phyloP scores from a whole-genome alignment of 805 yeast species.

The Candida wancherniae region DNA sequence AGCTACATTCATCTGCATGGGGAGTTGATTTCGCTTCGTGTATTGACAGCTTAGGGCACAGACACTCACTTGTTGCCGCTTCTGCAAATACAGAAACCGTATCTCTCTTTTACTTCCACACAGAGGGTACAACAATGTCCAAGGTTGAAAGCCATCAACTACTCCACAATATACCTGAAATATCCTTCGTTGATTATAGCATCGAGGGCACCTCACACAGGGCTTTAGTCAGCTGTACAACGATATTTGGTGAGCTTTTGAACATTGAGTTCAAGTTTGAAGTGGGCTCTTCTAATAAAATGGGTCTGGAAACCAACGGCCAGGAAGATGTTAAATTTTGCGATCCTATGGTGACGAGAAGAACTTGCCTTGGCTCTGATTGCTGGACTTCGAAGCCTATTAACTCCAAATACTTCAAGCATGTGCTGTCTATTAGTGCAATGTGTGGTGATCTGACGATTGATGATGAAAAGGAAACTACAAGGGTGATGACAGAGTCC shows the following conservation, averaged over 20 bases:
- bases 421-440: conserved; percentile 45
- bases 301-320: too few species aligned
- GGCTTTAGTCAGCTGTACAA: conserved; percentile 32
- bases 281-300: too few species aligned
- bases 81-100: conserved; percentile 53
- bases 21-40: conserved; percentile 46
- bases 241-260: conserved; percentile 46
- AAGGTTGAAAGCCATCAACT: conserved; percentile 38
- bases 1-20: conserved; percentile 51
- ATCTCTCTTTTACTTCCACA: conserved; percentile 35
- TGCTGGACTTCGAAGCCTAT: conserved; percentile 52
- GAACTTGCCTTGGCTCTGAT: conserved; percentile 22
- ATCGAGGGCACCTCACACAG: conserved; percentile 18
- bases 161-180: conserved; percentile 52
- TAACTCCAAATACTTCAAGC: conserved; percentile 37
- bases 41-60: conserved; percentile 11
- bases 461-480: conserved; percentile 25
- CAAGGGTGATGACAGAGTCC: conserved; percentile 38
- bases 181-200: conserved; percentile 31
- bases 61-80: conserved; percentile 36
- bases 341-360: conserved; percentile 24
- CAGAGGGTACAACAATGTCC: conserved; percentile 21
- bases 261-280: conserved; percentile 32
- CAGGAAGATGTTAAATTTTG: conserved; percentile 19
- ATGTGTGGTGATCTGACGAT: conserved; percentile 43